Evolutionary conservation across 257 asterid species (phyloP), one percentile per base, ranked within the genome.

Genomic region (Marsdenia floribunda): DNA sequence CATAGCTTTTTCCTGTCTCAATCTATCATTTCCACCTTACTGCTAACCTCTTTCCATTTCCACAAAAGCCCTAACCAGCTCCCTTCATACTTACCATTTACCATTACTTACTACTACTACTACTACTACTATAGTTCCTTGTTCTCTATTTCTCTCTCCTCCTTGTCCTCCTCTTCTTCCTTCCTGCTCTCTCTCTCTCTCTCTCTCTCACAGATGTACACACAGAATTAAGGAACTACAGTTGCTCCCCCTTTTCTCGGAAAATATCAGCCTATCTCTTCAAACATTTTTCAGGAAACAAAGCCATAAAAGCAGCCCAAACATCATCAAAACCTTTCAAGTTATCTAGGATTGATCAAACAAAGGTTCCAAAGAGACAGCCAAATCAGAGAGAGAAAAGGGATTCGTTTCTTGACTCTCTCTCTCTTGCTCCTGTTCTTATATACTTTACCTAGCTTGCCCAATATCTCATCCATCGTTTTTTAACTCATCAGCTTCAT

Each of bases 61-160:
- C 93, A 80, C 85, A 83, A 85, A 88, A 85, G 87, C 91, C 93
- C 90, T 85, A 87, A 85, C 73, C 83, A 72, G 78, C 72, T 59
- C 83, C 79, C 75, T 74, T 68, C 82, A 70, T 58, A 78, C 63
- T 75, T 77, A 79, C 84, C 80, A 74, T 79, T 74, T 42, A 76
- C 75, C 71, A 54, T 12, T 49, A 3, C 49, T 44, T 6, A 44
- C 8, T 6, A 5, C 33, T 29, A 29, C 33, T 29, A 21, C 50
- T 21, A 49, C 18, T 49, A 49, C 15, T 49, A 21, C 19, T 15
- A 0, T 21, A 11, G 2, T 53, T 57, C 6, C 61, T 38, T 44
- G 12, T 4, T n/a, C 37, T 18, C 42, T 59, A 57, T 38, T 6
- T 18, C 11, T 53, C 64, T 9, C 63, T 40, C 38, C 9, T 29